Base-by-base conservation (phyloP, 495 filamentous ascomycete genomes). In the Aspergillus carlsbadensis region DNA sequence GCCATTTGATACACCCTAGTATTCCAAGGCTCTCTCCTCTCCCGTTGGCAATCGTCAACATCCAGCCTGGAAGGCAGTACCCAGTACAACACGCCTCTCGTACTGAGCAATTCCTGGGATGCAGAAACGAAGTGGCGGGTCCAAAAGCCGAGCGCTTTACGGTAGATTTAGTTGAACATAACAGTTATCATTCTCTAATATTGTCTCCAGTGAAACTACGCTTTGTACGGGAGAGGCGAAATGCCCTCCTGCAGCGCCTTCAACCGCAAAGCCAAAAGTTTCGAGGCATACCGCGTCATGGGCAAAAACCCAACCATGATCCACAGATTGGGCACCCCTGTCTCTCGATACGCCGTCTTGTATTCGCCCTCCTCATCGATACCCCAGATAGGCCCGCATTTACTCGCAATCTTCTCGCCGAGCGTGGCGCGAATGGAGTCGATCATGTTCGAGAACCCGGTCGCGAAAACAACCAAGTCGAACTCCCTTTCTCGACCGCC, bases 391-490 rank as follows among this genome's bases (percentile, higher is more conserved):
- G 85, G 81, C 17, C 77, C 77, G 1, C 84, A 70, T 41, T 76
- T 68, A 56, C 82, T 80, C 4, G 81, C 87, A 26, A 52, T 52
- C 11, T 29, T 40, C 11, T 52, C 48, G 8, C 48, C 87, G 43
- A 92, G 80, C 18, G 88, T 83, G 31, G 49, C 52, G 21, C 55
- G 55, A 31, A 64, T 60, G 0, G 58, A 62, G 33, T 64, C 61
- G 13, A 64, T 56, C 0, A 52, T 66, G 63, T 88, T 89, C 15
- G 79, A 69, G 67, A 88, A 91, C 0, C 88, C 88, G 7, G 88
- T 92, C 6, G 88, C 88, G 56, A 90, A 85, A 6, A 91, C 76
- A 36, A 92, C 81, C 61, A 86, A 81, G 55, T 91, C 89, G 5
- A 87, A 87, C 44, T 85, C 78, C 0, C 87, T 66, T 51, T 74